phyloP scores from a whole-genome alignment of 2,329 filamentous ascomycete genomes.

The Xylaria sp. region DNA sequence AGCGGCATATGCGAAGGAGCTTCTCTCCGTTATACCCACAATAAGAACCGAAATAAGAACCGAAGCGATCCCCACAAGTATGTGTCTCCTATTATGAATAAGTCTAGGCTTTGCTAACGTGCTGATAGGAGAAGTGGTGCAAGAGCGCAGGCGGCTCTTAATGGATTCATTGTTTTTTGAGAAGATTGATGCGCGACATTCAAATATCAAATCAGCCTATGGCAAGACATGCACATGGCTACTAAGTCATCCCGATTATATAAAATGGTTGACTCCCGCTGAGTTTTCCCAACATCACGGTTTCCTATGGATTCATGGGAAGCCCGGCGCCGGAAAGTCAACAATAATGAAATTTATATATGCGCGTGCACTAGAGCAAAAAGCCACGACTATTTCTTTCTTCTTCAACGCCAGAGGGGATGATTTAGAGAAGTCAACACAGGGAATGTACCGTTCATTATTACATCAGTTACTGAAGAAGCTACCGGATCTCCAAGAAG shows the following conservation, averaged over 20 bases:
- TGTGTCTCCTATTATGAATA: background rate
- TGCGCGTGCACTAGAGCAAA: conserved; percentile 34
- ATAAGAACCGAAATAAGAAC: background rate
- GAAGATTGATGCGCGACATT: conserved; percentile 58
- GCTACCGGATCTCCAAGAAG: conserved; percentile 49
- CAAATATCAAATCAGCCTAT: conserved; percentile 51
- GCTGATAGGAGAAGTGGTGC: conserved; percentile 14
- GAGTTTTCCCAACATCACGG: conserved; percentile 48
- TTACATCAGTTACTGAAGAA: conserved; percentile 57
- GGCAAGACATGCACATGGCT: conserved; percentile 45
- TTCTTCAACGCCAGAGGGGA: conserved; percentile 62
- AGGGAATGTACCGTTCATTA: conserved; percentile 63
- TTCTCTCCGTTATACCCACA: conserved; percentile 14
- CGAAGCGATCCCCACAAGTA: background rate
- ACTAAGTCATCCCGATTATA: conserved; percentile 54
- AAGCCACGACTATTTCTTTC: conserved; percentile 48
- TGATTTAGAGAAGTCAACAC: conserved; percentile 55
- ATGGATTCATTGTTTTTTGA: conserved; percentile 50
- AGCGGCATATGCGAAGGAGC: conserved; percentile 29
- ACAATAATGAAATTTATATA: conserved; percentile 56
- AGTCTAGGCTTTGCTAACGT: conserved; percentile 22
- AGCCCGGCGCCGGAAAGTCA: conserved; percentile 56
- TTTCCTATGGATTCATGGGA: conserved; percentile 57
- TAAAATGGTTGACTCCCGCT: conserved; percentile 47
- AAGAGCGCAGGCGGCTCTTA: conserved; percentile 1